Evolutionary conservation across 352 stramenopile genomes (phyloP).

Genomic region (Phytopythium vexans): DNA sequence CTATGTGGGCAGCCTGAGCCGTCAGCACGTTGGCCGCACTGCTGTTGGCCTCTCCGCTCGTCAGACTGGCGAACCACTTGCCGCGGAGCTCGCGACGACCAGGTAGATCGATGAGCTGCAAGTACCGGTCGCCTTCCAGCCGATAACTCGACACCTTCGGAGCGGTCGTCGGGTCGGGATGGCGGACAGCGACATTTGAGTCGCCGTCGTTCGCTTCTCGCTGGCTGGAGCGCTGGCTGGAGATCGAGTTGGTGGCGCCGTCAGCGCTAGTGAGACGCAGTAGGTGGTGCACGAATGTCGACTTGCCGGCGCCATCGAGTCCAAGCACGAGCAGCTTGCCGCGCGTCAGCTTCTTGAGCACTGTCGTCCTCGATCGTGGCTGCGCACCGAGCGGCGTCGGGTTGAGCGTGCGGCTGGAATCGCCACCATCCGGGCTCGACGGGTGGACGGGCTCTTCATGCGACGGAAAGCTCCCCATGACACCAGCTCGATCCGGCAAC

Average conservation of each 20-base stretch:
- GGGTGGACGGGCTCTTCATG: slow-evolving; percentile 23
- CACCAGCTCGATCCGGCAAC: too few species aligned
- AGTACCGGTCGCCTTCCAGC: slow-evolving; percentile 36
- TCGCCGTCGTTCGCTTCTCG: slow-evolving; percentile 9
- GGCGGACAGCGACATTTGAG: slow-evolving; percentile 4
- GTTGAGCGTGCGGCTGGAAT: neutral
- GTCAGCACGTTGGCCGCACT: slow-evolving; percentile 3
- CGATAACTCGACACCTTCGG: slow-evolving; percentile 26
- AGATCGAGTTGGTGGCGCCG: slow-evolving; percentile 3
- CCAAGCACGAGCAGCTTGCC: slow-evolving; percentile 48
- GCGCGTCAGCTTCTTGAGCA: slow-evolving; percentile 33
- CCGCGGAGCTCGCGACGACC: slow-evolving; percentile 26
- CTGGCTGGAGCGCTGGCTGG: slow-evolving; percentile 4
- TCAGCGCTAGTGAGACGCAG: slow-evolving; percentile 23
- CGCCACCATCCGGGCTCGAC: slow-evolving; percentile 1
- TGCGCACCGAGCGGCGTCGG: slow-evolving; percentile 4
- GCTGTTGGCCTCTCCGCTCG: neutral
- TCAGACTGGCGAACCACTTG: slow-evolving; percentile 31
- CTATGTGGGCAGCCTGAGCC: slow-evolving; percentile 1
- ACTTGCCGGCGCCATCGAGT: slow-evolving; percentile 57
- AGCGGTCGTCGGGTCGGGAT: slow-evolving; percentile 23
- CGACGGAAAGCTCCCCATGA: slow-evolving; percentile 42
- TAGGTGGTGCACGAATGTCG: slow-evolving; percentile 48
- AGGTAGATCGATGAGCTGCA: slow-evolving; percentile 46
- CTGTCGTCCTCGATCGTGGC: slow-evolving; percentile 12